A percentile compares a stretch with the other conserved stretches of the same genome.
phyloP scores from a whole-genome alignment of 2,329 filamentous ascomycete genomes.

The Seiridium unicorne region DNA sequence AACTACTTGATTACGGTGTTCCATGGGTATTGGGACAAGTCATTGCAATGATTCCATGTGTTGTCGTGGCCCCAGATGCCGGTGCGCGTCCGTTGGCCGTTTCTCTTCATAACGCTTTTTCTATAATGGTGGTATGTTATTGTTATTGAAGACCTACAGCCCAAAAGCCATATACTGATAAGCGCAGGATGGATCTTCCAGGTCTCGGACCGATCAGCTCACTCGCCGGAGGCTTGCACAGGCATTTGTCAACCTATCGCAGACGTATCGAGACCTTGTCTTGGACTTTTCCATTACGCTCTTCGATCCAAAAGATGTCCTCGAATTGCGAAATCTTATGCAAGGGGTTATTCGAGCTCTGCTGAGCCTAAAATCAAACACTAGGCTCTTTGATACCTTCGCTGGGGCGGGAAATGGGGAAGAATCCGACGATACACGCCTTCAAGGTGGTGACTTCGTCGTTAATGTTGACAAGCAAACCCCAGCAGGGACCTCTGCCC shows the following conservation, averaged over 20 bases:
- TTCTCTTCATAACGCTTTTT: slow-evolving; percentile 44
- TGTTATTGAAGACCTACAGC: background rate
- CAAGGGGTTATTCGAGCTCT: slow-evolving; percentile 54
- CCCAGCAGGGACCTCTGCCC: slow-evolving; percentile 13
- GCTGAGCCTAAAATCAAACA: slow-evolving; percentile 49
- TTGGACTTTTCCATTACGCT: slow-evolving; percentile 56
- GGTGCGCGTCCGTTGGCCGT: slow-evolving; percentile 51
- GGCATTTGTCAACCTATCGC: slow-evolving; percentile 54
- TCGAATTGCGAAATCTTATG: slow-evolving; percentile 50
- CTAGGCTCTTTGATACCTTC: slow-evolving; percentile 38
- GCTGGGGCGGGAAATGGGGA: slow-evolving; percentile 17
- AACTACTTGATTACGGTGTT: slow-evolving; percentile 50
- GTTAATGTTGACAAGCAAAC: slow-evolving; percentile 31
- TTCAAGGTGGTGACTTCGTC: slow-evolving; percentile 22
- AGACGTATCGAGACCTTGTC: slow-evolving; percentile 53
- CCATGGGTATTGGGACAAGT: slow-evolving; percentile 56
- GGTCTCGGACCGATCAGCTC: slow-evolving; percentile 21
- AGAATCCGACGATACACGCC: slow-evolving; percentile 4
- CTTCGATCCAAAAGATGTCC: slow-evolving; percentile 49
- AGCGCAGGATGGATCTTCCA: slow-evolving; percentile 29
- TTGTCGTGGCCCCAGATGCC: slow-evolving; percentile 51
- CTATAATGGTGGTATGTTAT: slow-evolving; percentile 40
- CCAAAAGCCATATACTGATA: background rate
- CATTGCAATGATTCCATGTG: slow-evolving; percentile 48
- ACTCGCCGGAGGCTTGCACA: slow-evolving; percentile 44